Evolutionary conservation across 805 yeast species (phyloP).

Genomic region (Henningerozyma blattae): DNA sequence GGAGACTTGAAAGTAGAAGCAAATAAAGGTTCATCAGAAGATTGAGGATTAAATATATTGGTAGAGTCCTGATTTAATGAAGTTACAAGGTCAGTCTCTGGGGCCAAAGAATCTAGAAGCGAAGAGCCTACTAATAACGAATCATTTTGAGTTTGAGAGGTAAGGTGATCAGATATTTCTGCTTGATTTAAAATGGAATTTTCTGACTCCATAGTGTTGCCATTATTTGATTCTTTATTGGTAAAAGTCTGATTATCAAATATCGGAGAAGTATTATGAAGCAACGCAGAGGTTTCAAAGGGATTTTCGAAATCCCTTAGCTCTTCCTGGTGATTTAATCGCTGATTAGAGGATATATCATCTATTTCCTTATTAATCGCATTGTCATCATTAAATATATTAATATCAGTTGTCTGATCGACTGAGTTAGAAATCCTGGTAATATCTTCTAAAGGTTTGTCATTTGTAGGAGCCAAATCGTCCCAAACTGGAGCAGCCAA

Average conservation of each 20-base stretch:
- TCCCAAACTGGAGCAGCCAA: slow-evolving; percentile 26
- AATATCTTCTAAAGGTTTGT: slow-evolving; percentile 2
- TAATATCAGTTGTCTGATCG: slow-evolving; percentile 2
- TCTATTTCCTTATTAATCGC: neutral
- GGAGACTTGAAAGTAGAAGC: slow-evolving; percentile 16
- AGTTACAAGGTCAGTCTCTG: slow-evolving; percentile 27
- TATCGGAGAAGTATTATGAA: too few relatives aligned
- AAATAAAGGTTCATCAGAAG: slow-evolving; percentile 26
- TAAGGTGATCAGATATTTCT: too few relatives aligned
- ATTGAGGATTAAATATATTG: slow-evolving; percentile 7
- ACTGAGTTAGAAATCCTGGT: slow-evolving; percentile 5
- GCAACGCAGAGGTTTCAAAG: neutral
- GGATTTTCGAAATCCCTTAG: neutral
- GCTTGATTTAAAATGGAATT: too few relatives aligned
- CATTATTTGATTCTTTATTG: too few relatives aligned
- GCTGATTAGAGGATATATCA: neutral
- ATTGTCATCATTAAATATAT: neutral
- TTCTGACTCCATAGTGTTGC: too few relatives aligned
- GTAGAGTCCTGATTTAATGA: slow-evolving; percentile 31
- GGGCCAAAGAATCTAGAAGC: slow-evolving; percentile 18
- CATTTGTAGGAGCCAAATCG: slow-evolving; percentile 8
- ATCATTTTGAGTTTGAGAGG: too few relatives aligned
- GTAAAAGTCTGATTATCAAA: too few relatives aligned
- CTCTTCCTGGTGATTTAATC: neutral
- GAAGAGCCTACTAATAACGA: too few relatives aligned